Evolutionary conservation across 768 basidiomycete species (phyloP), one percentile per base, ranked within the genome.

Genomic region (Lentinula sp.): DNA sequence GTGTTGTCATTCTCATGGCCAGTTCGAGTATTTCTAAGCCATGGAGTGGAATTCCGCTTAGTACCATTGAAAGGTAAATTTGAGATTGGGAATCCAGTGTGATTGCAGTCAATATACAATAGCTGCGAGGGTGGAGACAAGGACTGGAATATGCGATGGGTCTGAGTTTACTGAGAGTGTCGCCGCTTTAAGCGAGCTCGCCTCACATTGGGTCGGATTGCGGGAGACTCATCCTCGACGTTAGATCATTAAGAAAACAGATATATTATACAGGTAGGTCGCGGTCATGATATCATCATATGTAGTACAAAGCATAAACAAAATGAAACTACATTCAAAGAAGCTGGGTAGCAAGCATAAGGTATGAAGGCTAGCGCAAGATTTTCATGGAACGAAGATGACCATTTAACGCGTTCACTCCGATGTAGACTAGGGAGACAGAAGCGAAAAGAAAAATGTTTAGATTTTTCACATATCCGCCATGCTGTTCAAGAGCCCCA

Each of bases 401-500:
- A 21, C 21, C 46, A 48, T 48, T 18, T 5, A 32, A 21, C 9
- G 4, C 4, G n/a, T 55, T 28, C 28, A 55, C 37, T 55, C 53
- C 5, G 39, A 35, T 9, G 39, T 42, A 23, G 55, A 31, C 55
- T 56, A 31, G 10, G 18, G 21, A 31, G 39, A 43, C 13, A 43
- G 28, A 9, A 21, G 32, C 5, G 32, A 34, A 43, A n/a, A 51
- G n/a, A 32, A 2, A 15, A 34, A 10, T 4, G 13, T 59, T 59
- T 28, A 59, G 57, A 35, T 48, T 37, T 60, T 65, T 78, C 67
- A 84, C 5, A 80, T 61, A 43, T 82, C 74, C 42, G 82, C 65
- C 16, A 86, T 70, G 66, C 78, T 79, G 71, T 73, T 81, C 64
- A 88, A 69, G 53, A 88, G 64, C 52, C 80, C 85, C 21, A 77